Conservation (phyloP, 2,329 filamentous ascomycete genomes). For the Colletotrichum somersetense region DNA sequence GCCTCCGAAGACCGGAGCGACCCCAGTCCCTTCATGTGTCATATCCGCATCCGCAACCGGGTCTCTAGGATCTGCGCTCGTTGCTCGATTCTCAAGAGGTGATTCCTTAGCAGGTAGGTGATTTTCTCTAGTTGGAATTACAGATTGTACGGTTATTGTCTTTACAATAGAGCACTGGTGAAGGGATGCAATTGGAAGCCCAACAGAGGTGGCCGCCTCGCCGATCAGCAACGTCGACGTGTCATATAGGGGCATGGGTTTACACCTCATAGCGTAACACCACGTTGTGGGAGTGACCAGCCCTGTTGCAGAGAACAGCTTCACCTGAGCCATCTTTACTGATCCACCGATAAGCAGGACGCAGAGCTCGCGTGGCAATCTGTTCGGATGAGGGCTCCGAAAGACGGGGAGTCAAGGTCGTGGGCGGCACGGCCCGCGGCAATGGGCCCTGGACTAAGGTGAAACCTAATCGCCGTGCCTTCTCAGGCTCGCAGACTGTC, state of each 20-base stretch:
- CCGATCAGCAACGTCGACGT: background rate
- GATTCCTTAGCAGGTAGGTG: background rate
- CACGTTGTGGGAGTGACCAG: background rate
- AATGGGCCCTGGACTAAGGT: background rate
- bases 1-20: constrained; percentile 33
- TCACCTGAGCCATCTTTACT: background rate
- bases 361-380: constrained; percentile 1
- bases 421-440: constrained; percentile 22
- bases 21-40: background rate
- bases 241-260: background rate
- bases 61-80: background rate
- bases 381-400: constrained; percentile 18
- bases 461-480: background rate
- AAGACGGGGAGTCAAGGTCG: constrained; percentile 3
- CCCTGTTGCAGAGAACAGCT: background rate
- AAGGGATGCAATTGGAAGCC: background rate
- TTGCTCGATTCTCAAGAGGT: too few species aligned
- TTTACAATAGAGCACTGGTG: background rate
- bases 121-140: background rate
- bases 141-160: background rate
- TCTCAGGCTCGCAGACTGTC: background rate
- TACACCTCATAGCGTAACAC: background rate
- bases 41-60: background rate
- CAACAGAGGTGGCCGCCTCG: background rate
- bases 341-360: constrained; percentile 5